A percentile compares a stretch with the other conserved stretches of the same genome.
phyloP scores from a whole-genome alignment of 352 stramenopile species.

The Phytopythium litorale region DNA sequence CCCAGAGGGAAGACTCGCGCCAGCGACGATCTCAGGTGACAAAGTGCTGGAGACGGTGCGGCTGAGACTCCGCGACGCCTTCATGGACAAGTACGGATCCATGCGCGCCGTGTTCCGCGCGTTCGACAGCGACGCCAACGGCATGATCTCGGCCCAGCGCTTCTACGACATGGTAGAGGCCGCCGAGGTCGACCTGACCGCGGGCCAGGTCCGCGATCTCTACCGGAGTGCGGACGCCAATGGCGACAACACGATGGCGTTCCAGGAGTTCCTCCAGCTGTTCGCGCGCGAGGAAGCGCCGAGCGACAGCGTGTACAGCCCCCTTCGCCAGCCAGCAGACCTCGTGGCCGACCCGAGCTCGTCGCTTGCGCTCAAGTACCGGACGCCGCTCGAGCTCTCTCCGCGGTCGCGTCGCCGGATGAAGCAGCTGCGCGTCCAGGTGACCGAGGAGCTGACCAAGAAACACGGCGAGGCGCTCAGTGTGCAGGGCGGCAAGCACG shows the following conservation, averaged over 20 bases:
- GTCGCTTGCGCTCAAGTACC: conserved; percentile 61
- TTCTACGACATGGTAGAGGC: conserved; percentile 73
- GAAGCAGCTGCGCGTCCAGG: conserved; percentile 56
- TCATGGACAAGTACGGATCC: conserved; percentile 73
- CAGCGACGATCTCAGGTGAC: conserved; percentile 3
- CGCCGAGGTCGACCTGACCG: conserved; percentile 47
- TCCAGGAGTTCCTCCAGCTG: conserved; percentile 71
- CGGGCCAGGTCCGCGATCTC: conserved; percentile 35
- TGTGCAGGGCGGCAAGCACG: conserved; percentile 59
- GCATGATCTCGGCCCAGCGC: conserved; percentile 69
- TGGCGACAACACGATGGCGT: conserved; percentile 69
- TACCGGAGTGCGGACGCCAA: conserved; percentile 63
- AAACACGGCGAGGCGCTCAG: conserved; percentile 52
- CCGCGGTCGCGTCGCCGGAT: conserved; percentile 56
- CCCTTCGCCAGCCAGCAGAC: conserved; percentile 12
- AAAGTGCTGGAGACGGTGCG: conserved; percentile 31
- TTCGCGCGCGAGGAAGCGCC: conserved; percentile 30
- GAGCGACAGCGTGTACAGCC: conserved; percentile 31
- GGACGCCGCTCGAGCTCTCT: conserved; percentile 56
- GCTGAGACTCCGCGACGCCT: conserved; percentile 52
- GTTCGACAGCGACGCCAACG: conserved; percentile 62
- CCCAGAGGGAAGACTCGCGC: conserved; percentile 1
- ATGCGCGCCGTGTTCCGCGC: conserved; percentile 73
- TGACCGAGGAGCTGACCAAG: conserved; percentile 50
- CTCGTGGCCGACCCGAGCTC: conserved; percentile 41